Base-by-base conservation (phyloP, 257 asterid genomes). In the Lycium barbarum region DNA sequence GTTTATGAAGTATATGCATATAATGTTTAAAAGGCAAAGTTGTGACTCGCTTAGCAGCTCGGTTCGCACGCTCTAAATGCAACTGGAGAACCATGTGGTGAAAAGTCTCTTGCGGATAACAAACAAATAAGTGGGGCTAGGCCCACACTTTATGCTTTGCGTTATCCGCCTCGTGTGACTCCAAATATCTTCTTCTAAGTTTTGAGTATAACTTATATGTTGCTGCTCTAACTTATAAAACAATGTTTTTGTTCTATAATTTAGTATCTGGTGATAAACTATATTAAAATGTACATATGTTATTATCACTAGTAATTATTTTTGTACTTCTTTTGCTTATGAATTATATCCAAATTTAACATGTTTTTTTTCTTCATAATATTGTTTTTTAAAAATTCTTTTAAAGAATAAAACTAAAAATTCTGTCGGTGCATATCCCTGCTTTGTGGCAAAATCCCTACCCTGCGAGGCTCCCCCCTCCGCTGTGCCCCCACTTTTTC, bases 91-190 rank as follows among this genome's bases (percentile, higher is more conserved):
- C 82, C 82, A 76, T 76, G 82, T 76, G 45, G 22, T 6, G 14
- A 51, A 74, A 74, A 76, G 63, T 76, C 2, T 74, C 81, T 51
- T 76, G 82, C 2, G 47, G 66, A 51, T 76, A 26, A 51, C 63
- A 51, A 33, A 63, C 82, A 76, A 76, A 76, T 76, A 51, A 26
- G 63, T 76, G 82, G 62, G 65, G 82, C 22, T 51, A 76, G 82
- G 13, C 1, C 62, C 82, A 76, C 0, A 0, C 38, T 51, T 59
- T 3, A 76, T 76, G 65, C 13, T 76, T 26, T 76, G 45, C 20
- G 5, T 51, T 26, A 51, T 76, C 82, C 5, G 82, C 82, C 47
- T 1, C n/a, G 13, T 76, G 13, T 3, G 82, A 51, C 65, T 51
- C 47, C 0, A 14, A 51, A 76, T 76, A 76, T 76, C 0, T 51